Evolutionary conservation across 1,284 basidiomycete genomes (phyloP), one percentile per base, ranked within the genome.

Genomic region (Malassezia japonica): DNA sequence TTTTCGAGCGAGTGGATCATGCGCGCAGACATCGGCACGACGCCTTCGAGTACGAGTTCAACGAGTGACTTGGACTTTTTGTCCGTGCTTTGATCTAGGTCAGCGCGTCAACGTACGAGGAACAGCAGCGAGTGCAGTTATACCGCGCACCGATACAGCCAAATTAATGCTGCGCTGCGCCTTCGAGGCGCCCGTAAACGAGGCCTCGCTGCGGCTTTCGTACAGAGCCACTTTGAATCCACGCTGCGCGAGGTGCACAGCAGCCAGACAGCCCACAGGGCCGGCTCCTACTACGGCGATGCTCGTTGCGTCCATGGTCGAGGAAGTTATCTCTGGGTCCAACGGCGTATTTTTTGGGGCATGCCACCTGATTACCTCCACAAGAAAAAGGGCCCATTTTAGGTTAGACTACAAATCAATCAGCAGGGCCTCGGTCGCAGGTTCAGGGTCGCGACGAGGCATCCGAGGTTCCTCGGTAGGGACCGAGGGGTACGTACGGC

Each of bases 221-320:
- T 86, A 90, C n/a, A 96, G 72, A 60, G 85, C 82, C 39, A 96
- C 90, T 35, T 78, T 64, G 87, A 89, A 98, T 32, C 91, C 91
- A 64, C 82, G 79, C 64, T 86, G 84, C 41, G 88, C 85, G 38
- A 98, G 79, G 41, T 85, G 82, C 39, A 92, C 79, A 4, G 90
- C 90, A 15, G 85, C 80, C 15, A 96, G 83, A 70, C 90, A 91
- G 29, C 92, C 92, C 5, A 98, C 92, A 8, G 92, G 90, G 0
- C 92, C 92, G 39, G 85, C 92, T 36, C 92, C 92, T 21, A 80
- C 76, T 44, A 81, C 73, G 29, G 78, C 73, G 15, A 44, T 18
- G 15, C 7, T 34, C 13, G 4, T 20, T 10, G 21, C 27, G 4
- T 5, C 21, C 29, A 32, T 44, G 28, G 15, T 29, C 15, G 18